Evolutionary conservation across 768 basidiomycete species (phyloP).

Genomic region (Calocybe cyanea): DNA sequence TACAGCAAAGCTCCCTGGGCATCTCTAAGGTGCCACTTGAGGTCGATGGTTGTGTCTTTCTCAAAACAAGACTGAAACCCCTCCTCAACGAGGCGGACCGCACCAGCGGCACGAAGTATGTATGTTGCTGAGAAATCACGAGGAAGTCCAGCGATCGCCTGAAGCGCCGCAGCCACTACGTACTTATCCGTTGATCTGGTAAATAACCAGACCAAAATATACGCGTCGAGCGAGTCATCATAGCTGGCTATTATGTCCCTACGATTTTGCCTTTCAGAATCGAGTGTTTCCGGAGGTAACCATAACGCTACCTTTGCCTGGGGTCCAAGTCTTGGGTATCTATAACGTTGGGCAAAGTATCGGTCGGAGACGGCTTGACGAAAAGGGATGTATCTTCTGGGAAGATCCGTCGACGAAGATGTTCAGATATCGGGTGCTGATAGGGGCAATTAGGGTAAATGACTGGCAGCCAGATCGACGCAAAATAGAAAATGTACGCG

Average conservation of each 20-base stretch:
- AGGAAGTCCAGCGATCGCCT: conserved; percentile 36
- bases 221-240: conserved; percentile 35
- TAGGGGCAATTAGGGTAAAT: conserved; percentile 38
- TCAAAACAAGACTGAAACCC: conserved; percentile 35
- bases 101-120: conserved; percentile 32
- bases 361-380: background rate
- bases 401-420: conserved; percentile 22
- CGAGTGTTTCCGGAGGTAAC: background rate
- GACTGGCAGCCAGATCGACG: conserved; percentile 35
- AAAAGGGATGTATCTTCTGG: background rate
- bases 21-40: conserved; percentile 34
- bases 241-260: conserved; percentile 2
- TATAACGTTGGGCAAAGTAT: background rate
- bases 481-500: conserved; percentile 33
- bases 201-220: conserved; percentile 34
- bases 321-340: background rate
- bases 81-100: conserved; percentile 28
- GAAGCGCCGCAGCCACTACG: conserved; percentile 26
- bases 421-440: conserved; percentile 35
- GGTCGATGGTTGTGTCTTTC: conserved; percentile 31
- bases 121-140: conserved; percentile 33
- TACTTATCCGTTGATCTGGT: conserved; percentile 29
- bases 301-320: too few species aligned
- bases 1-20: conserved; percentile 30
- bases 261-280: background rate